These are phyloP conservation scores for Halenospora varia DNA, from an alignment of 495 filamentous ascomycete species.

Conservation along the genomic window DNA sequence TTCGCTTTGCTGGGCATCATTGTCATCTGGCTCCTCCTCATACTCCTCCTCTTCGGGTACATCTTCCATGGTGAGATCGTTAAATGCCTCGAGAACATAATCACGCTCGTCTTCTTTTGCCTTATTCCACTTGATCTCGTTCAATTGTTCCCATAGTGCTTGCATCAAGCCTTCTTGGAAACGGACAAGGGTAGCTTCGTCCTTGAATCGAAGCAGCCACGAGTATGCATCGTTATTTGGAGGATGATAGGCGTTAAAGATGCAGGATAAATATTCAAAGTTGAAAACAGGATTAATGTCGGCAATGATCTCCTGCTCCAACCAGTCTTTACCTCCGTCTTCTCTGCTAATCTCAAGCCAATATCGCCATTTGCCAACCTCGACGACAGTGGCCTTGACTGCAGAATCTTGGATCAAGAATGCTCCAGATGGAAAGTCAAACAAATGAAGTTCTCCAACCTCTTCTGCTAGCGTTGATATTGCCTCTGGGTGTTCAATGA, in stretches of 20 bases:
- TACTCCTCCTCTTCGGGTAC: slow-evolving; percentile 60
- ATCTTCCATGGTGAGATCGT: slow-evolving; percentile 92
- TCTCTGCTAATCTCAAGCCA: slow-evolving; percentile 92
- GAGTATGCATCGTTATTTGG: slow-evolving; percentile 89
- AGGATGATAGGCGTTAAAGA: slow-evolving; percentile 95
- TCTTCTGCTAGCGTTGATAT: slow-evolving; percentile 72
- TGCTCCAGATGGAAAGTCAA: slow-evolving; percentile 78
- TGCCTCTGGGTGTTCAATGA: slow-evolving; percentile 61
- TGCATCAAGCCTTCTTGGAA: slow-evolving; percentile 96
- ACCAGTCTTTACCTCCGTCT: slow-evolving; percentile 75
- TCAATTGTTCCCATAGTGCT: slow-evolving; percentile 94
- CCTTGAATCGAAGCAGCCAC: slow-evolving; percentile 90
- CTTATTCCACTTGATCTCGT: slow-evolving; percentile 91
- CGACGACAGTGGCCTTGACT: slow-evolving; percentile 75
- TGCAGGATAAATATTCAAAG: slow-evolving; percentile 95
- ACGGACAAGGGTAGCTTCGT: slow-evolving; percentile 69
- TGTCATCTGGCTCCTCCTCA: slow-evolving; percentile 55
- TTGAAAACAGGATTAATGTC: slow-evolving; percentile 99
- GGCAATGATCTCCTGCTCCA: slow-evolving; percentile 77
- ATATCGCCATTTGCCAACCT: slow-evolving; percentile 90
- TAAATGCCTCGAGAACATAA: slow-evolving; percentile 93
- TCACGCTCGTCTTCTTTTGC: slow-evolving; percentile 87
- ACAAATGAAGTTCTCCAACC: slow-evolving; percentile 82
- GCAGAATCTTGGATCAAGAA: slow-evolving; percentile 77
- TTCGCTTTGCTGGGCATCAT: slow-evolving; percentile 65